A percentile compares a stretch with the other conserved stretches of the same genome.
Conservation (phyloP, 2,329 filamentous ascomycete genomes). For the Macrophomina tecta region DNA sequence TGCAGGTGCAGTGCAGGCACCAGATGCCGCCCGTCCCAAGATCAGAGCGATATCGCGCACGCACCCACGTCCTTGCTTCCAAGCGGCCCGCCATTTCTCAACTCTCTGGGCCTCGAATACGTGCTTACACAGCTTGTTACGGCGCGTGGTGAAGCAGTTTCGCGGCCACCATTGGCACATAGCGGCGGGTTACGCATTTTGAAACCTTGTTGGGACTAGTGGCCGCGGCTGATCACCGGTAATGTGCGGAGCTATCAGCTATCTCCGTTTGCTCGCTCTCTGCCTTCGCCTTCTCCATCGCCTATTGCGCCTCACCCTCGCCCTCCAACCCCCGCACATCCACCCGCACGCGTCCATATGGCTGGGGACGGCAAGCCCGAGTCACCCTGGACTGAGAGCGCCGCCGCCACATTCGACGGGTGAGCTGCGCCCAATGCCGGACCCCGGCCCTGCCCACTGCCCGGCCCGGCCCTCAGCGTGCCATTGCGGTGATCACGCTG, state of each 20-base stretch:
- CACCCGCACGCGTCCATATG: slow-evolving; percentile 22
- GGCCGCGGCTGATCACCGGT: slow-evolving; percentile 1
- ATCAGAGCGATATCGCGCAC: neutral
- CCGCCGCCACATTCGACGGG: slow-evolving; percentile 49
- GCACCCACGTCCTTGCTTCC: neutral
- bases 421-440: slow-evolving; percentile 33
- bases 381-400: slow-evolving; percentile 40
- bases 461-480: slow-evolving; percentile 20
- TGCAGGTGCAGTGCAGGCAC: neutral
- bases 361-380: slow-evolving; percentile 33
- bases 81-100: neutral
- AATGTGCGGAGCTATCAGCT: neutral
- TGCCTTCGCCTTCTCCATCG: neutral
- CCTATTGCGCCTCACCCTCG: slow-evolving; percentile 14
- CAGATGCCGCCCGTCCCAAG: neutral
- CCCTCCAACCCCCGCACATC: slow-evolving; percentile 12
- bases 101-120: neutral
- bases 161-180: slow-evolving; percentile 6
- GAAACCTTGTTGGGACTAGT: neutral
- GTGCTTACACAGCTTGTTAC: slow-evolving; percentile 12
- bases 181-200: neutral
- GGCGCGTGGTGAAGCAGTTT: neutral
- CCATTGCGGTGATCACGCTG: slow-evolving; percentile 6
- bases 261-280: neutral
- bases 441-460: neutral